These are phyloP conservation scores for Alternaria gansuensis DNA, from an alignment of 2,329 filamentous ascomycete species.

Conservation along the genomic window DNA sequence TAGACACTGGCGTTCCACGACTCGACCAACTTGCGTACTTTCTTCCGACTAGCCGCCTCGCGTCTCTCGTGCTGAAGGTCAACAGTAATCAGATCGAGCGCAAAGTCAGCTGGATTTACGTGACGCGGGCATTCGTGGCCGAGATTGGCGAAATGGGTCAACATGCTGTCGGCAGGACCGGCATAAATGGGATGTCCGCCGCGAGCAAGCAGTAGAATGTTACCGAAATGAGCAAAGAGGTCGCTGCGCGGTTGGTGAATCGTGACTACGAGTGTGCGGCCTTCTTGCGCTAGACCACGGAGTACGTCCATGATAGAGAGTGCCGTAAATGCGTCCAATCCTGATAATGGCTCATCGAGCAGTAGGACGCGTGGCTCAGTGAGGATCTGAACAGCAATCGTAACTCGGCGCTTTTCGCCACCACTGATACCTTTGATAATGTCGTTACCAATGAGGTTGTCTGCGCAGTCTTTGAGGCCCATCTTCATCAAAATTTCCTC, in stretches of 20 bases:
- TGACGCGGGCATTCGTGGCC: constrained; percentile 72
- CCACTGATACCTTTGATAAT: constrained; percentile 80
- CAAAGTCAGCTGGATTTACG: constrained; percentile 81
- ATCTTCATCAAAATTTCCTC: constrained; percentile 78
- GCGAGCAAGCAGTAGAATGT: constrained; percentile 73
- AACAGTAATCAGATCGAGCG: constrained; percentile 78
- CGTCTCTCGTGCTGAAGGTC: constrained; percentile 72
- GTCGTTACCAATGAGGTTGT: constrained; percentile 76
- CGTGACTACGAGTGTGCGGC: constrained; percentile 77
- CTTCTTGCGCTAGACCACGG: constrained; percentile 73
- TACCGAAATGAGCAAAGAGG: constrained; percentile 75
- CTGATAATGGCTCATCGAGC: constrained; percentile 79
- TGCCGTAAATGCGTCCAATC: constrained; percentile 80
- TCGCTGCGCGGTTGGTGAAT: constrained; percentile 81
- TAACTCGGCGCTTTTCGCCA: constrained; percentile 79
- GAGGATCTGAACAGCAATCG: constrained; percentile 79
- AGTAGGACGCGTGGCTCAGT: constrained; percentile 77
- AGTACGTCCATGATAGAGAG: constrained; percentile 76
- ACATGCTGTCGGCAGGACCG: constrained; percentile 69
- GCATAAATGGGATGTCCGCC: constrained; percentile 75
- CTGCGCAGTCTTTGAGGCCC: constrained; percentile 79
- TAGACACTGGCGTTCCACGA: constrained; percentile 61
- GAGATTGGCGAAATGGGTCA: constrained; percentile 68
- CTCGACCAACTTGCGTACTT: constrained; percentile 68
- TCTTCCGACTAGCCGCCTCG: constrained; percentile 69